Base-by-base conservation (phyloP, 192 early-diverging fungal species). In the Dissophora ornata region DNA sequence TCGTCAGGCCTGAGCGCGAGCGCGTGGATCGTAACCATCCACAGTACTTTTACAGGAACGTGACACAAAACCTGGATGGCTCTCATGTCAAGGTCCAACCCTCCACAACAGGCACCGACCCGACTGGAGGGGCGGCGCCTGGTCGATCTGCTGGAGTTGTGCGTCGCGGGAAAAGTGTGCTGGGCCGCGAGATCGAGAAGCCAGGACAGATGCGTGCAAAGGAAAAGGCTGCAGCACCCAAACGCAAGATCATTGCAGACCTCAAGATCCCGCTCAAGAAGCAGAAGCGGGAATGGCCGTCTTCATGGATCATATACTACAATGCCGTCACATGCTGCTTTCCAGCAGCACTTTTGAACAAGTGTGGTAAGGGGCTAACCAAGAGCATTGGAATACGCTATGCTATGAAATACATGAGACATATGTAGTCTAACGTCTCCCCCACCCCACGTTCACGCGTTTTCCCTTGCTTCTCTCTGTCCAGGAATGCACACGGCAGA, bases 1-100 rank as follows among this genome's bases (percentile, higher is more conserved):
- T 92, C 29, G 85, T 89, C 19, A 85, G 90, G 8, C 89, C 91
- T 22, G 89, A 87, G 54, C 83, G 88, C 49, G 88, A 85, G 48
- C 80, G 84, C 22, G 70, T 83, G n/a, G 84, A 83, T 48, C 69
- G 71, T 11, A 83, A 69, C 59, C 82, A 85, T 49, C 80, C 77
- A 4, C 80, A 83, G 48, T 85, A 85, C 69, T 74, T 81, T 57
- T 85, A 85, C 46, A 67, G 77, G n/a, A 78, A 68, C 49, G 71
- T 65, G 29, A 79, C 71, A 11, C 67, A 82, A 30, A 70, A 75
- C 26, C 26, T 79, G 18, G 81, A 80, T 34, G 69, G 70, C 10
- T 71, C 62, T 3, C 67, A 66, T 42, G 52, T 71, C 41, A 63
- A 52, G 29, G 64, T 73, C 21, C 69, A 80, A 25, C 57, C 69